Conservation (phyloP, 2,329 filamentous ascomycete genomes). For the Hansfordia pulvinata region DNA sequence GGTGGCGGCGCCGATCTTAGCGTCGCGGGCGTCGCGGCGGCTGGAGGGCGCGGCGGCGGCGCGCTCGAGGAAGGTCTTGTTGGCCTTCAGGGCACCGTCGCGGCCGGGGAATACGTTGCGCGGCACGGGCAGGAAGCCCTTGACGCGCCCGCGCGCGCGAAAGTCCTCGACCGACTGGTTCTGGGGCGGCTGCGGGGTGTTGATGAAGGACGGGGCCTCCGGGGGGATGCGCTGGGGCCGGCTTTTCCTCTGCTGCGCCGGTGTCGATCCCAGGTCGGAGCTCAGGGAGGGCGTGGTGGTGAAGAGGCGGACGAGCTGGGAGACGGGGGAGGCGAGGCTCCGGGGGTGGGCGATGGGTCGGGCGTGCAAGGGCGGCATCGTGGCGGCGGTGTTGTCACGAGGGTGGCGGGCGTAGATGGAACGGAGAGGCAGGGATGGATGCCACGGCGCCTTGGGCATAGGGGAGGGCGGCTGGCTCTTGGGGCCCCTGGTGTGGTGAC, state of each 20-base stretch:
- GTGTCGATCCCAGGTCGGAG: no score
- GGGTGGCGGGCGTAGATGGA: no score
- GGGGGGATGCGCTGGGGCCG: conserved; percentile 52
- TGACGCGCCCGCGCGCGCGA: conserved; percentile 35
- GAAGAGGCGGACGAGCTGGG: conserved; percentile 24
- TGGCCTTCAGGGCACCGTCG: conserved; percentile 46
- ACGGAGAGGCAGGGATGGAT: no score
- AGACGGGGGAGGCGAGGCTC: conserved; percentile 11
- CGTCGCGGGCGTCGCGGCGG: conserved; percentile 38
- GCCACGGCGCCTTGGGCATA: no score
- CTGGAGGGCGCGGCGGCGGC: conserved; percentile 49
- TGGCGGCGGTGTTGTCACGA: no score
- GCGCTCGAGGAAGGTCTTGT: conserved; percentile 42
- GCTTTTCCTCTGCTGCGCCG: no score
- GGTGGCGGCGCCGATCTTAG: conserved; percentile 21
- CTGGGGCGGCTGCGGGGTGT: conserved; percentile 66
- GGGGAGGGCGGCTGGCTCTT: no score
- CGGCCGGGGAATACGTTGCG: conserved; percentile 59
- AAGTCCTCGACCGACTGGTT: conserved; percentile 29
- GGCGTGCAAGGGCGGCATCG: conserved; percentile 8
- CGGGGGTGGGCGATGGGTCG: conserved; percentile 6
- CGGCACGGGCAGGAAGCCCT: conserved; percentile 73
- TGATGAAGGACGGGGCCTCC: conserved; percentile 79
- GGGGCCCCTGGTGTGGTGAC: no score
- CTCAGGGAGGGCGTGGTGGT: conserved; percentile 25